Evolutionary conservation across 306 rosid genomes (phyloP), one percentile per base, ranked within the genome.

Genomic region (Coriaria nepalensis): DNA sequence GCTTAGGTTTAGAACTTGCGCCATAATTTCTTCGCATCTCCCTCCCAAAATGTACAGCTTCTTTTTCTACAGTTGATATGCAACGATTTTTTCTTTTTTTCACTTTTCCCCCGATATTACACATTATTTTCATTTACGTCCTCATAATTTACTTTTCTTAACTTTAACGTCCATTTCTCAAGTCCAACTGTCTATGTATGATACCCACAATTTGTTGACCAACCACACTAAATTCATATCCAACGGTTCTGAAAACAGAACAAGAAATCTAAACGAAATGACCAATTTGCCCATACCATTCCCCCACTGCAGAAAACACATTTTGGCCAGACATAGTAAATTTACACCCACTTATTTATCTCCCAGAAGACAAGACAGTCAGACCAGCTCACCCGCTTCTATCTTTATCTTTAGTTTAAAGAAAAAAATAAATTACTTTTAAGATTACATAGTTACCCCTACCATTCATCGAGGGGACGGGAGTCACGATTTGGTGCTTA

Each of bases 1-100:
- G 59, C 58, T 77, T 54, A 79, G 92, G 77, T 69, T 74, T 43
- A 85, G 70, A 55, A 76, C 42, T 57, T 51, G 74, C 46, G 73
- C 81, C 98, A 85, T 83, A 29, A 45, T 52, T 59, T 20, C 29
- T 47, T 44, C 13, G 42, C 66, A 43, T 45, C 8, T 48, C 53
- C 59, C 42, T 13, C 37, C 44, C 47, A 12, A 20, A 20, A 57
- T 36, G 12, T 14, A 46, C n/a, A n/a, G n/a, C 8, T 37, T 10
- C 45, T 9, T 37, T 35, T 40, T 15, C 45, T 4, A 35, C 29
- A 20, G 29, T 20, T 20, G 29, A 20, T 20, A 20, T 20, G 3
- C 29, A 20, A 20, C 1, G 29, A 20, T 1, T 20, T 20, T 20
- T 20, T 20, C 3, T 20, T 20, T 20, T 20, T 20, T n/a, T n/a